Evolutionary conservation across 2,329 filamentous ascomycete genomes (phyloP).

Genomic region (Zymoseptoria crescenta): DNA sequence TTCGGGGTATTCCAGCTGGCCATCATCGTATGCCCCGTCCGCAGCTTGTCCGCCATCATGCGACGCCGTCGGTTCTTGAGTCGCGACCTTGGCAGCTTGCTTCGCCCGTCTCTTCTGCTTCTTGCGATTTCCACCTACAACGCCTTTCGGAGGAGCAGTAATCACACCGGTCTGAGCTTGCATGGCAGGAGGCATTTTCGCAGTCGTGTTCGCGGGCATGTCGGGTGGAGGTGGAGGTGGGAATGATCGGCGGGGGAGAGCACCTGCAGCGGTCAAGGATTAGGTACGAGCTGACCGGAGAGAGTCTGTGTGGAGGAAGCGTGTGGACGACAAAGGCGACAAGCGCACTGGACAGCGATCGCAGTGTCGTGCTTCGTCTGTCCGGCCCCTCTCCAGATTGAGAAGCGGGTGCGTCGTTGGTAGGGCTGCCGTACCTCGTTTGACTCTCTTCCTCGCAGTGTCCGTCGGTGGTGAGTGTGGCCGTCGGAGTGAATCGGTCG

Average conservation of each 20-base stretch:
- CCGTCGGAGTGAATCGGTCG: background rate
- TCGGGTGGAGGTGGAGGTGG: conserved; percentile 22
- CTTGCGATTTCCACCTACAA: conserved; percentile 66
- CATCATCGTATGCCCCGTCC: conserved; percentile 33
- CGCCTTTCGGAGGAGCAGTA: conserved; percentile 22
- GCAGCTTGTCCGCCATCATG: conserved; percentile 33
- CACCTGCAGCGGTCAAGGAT: conserved; percentile 8
- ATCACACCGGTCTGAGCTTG: conserved; percentile 33
- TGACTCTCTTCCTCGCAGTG: background rate
- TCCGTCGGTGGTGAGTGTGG: background rate
- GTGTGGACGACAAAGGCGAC: background rate
- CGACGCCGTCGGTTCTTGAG: conserved; percentile 28
- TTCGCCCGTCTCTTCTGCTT: conserved; percentile 92
- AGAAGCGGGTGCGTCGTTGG: background rate
- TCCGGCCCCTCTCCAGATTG: background rate
- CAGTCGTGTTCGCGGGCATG: conserved; percentile 8
- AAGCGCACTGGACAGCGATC: background rate
- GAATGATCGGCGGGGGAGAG: conserved; percentile 18
- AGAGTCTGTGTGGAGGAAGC: background rate
- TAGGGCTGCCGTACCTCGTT: background rate
- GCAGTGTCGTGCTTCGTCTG: background rate
- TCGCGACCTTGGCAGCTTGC: conserved; percentile 60
- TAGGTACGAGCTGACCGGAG: conserved; percentile 7
- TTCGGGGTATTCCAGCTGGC: conserved; percentile 29
- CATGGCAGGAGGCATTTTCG: conserved; percentile 22